Base-by-base conservation (phyloP, 1,284 basidiomycete genomes). In the Trichosporon ovoides region DNA sequence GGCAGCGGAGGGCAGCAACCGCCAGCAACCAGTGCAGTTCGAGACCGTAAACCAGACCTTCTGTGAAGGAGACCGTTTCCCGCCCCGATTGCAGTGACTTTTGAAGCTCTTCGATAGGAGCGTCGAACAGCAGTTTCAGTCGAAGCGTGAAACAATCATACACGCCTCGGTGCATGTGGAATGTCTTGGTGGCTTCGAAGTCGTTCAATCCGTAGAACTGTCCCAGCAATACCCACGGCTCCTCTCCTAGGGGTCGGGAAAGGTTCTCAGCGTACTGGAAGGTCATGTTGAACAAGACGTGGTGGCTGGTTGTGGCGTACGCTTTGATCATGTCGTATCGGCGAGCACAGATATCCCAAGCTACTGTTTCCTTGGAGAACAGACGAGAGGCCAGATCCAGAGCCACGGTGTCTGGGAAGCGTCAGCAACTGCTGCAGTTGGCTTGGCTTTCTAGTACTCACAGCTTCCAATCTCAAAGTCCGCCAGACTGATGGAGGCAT, bases 391-490 rank as follows among this genome's bases (percentile, higher is more conserved):
- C 60, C 7, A 68, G 20, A 20, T 69, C 66, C 2, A 72, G 55
- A 3, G 46, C 52, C 4, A 68, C 52, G 13, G 67, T 62, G 31
- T 70, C 66, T 66, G 22, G 7, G 5, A 12, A 11, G 13, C 16
- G 31, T 54, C 19, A 55, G 55, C 35, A 34, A 18, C 14, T 14
- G 6, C 16, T 20, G 10, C 3, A 7, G 43, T 5, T 10, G 3
- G 5, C 9, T 24, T 11, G 28, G 13, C 10, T 12, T 3, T 12
- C n/a, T n/a, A n/a, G n/a, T n/a, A n/a, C 64, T 63, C 43, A 67
- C 66, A 69, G 11, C 59, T 48, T 4, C 61, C 69, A 6, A 69
- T 52, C 38, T 72, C 69, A 35, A 65, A 66, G 36, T 72, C 69
- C 28, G 67, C 68, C 20, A 59, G 53, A 4, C 28, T 38, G 9